A percentile compares a stretch with the other conserved stretches of the same genome.
These are phyloP conservation scores for Mycena venus DNA, from an alignment of 768 basidiomycete genomes.

Conservation along the genomic window DNA sequence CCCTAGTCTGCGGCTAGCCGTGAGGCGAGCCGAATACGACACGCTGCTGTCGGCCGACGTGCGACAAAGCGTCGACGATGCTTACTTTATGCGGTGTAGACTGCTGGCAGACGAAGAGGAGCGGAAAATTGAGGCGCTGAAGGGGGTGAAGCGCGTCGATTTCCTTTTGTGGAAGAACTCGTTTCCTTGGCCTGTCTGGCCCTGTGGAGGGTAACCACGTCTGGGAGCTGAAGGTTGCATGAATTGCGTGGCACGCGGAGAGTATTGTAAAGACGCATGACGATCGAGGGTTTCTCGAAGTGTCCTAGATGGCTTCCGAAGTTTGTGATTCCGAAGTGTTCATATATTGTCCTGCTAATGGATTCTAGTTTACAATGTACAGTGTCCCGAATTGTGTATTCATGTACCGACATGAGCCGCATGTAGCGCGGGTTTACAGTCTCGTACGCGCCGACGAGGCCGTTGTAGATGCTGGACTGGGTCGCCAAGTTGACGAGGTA, in stretches of 20 bases:
- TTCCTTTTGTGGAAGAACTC: slow-evolving; percentile 22
- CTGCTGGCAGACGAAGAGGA: neutral
- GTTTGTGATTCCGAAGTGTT: neutral
- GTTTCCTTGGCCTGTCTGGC: slow-evolving; percentile 31
- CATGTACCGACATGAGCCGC: slow-evolving; percentile 10
- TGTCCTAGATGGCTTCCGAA: neutral
- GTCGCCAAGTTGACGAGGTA: slow-evolving; percentile 26
- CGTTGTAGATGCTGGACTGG: slow-evolving; percentile 31
- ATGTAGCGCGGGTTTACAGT: slow-evolving; percentile 30
- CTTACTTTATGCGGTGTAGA: slow-evolving; percentile 25
- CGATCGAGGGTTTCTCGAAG: neutral
- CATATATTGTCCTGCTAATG: neutral
- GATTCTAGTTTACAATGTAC: neutral
- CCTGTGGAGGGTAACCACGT: slow-evolving; percentile 9
- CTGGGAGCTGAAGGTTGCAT: slow-evolving; percentile 30
- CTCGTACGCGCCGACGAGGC: slow-evolving; percentile 32
- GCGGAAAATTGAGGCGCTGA: slow-evolving; percentile 16
- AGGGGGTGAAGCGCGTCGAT: slow-evolving; percentile 34
- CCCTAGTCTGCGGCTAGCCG: slow-evolving; percentile 11
- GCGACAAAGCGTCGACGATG: slow-evolving; percentile 11
- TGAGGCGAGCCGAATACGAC: slow-evolving; percentile 26
- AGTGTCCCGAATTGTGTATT: neutral
- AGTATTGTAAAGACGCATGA: neutral
- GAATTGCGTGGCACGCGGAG: neutral
- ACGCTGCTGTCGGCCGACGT: neutral